Percentiles rank a stretch among this genome's conserved stretches.
Evolutionary conservation across 352 stramenopile species (phyloP).

Genomic region (Globisporangium iwayamae): DNA sequence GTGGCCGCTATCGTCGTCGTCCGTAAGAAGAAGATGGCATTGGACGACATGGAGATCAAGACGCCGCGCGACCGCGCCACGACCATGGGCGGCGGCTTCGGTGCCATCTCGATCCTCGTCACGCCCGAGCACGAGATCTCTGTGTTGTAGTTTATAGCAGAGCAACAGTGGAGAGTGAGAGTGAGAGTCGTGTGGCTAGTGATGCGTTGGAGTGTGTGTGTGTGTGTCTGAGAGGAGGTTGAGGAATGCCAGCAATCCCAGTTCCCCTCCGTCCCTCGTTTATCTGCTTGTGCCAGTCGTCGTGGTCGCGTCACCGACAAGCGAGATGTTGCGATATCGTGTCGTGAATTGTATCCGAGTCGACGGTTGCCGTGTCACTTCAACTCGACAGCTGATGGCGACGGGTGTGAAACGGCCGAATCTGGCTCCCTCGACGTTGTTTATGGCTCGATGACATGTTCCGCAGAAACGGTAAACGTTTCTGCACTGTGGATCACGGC

Average conservation of each 20-base stretch:
- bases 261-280: background rate
- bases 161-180: background rate
- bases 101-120: slow-evolving; percentile 35
- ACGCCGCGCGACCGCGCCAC: slow-evolving; percentile 30
- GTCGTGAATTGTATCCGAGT: too few species aligned
- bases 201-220: too few species aligned
- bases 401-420: too few species aligned
- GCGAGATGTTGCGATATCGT: too few species aligned
- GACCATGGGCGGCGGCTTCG: slow-evolving; percentile 16
- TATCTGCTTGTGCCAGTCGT: too few species aligned
- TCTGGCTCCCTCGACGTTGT: too few species aligned
- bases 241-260: background rate
- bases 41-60: slow-evolving; percentile 60
- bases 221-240: background rate
- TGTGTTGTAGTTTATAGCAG: slow-evolving; percentile 16
- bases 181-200: background rate
- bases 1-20: slow-evolving; percentile 49
- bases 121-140: slow-evolving; percentile 50
- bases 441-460: too few species aligned
- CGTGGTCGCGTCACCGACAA: too few species aligned
- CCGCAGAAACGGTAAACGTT: too few species aligned
- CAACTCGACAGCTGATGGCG: too few species aligned
- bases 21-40: slow-evolving; percentile 57
- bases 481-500: too few species aligned
- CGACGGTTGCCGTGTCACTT: too few species aligned